phyloP scores from a whole-genome alignment of 805 yeast genomes.

The Pichia phayaonensis region DNA sequence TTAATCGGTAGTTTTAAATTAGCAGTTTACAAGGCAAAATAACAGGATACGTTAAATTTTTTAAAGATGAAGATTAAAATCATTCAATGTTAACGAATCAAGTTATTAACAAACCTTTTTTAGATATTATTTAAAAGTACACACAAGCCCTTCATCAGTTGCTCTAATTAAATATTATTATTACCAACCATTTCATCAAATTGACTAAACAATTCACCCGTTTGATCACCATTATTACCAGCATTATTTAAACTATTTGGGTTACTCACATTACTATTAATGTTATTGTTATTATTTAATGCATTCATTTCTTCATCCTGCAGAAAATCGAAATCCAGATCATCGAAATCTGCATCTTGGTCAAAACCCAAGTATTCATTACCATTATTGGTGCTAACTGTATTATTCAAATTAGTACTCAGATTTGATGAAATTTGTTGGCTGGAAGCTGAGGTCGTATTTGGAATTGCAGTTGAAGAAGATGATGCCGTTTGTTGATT shows the following conservation, averaged over 20 bases:
- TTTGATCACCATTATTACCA: slow-evolving; percentile 21
- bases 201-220: slow-evolving; percentile 27
- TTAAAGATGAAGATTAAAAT: too few relatives aligned
- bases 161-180: background rate
- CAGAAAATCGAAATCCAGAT: slow-evolving; percentile 22
- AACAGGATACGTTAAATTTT: too few relatives aligned
- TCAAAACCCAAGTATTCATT: slow-evolving; percentile 8
- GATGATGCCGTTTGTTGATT: background rate
- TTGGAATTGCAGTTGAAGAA: slow-evolving; percentile 1
- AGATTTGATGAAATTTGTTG: background rate
- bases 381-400: slow-evolving; percentile 1
- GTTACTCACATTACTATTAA: slow-evolving; percentile 8
- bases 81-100: too few relatives aligned
- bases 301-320: slow-evolving; percentile 10
- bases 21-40: too few relatives aligned
- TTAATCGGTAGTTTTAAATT: too few relatives aligned
- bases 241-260: slow-evolving; percentile 12
- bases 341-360: slow-evolving; percentile 17
- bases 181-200: slow-evolving; percentile 26
- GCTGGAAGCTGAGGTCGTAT: background rate
- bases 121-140: background rate
- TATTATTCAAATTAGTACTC: background rate
- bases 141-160: background rate
- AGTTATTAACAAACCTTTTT: too few relatives aligned
- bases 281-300: background rate